Conservation (phyloP, 192 early-diverging fungal genomes). For the Coemansia sp. region DNA sequence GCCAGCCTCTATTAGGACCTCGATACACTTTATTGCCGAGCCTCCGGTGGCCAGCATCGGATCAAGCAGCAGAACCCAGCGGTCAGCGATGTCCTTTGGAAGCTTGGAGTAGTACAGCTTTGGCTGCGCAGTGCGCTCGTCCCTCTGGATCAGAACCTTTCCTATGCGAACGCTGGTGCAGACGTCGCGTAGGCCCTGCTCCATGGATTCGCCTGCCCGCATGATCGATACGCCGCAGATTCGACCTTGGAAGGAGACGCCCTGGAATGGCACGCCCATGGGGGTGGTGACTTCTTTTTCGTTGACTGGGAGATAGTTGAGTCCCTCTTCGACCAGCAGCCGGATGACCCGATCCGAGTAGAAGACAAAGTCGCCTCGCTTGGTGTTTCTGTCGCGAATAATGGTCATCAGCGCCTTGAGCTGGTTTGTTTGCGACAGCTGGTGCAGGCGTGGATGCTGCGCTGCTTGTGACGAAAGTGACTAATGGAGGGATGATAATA, state of each 20-base stretch:
- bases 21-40: constrained; percentile 86
- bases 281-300: constrained; percentile 77
- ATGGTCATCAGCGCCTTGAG: constrained; percentile 81
- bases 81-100: constrained; percentile 77
- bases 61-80: constrained; percentile 84
- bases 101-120: constrained; percentile 93
- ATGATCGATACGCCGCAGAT: constrained; percentile 96
- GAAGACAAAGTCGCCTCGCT: constrained; percentile 91
- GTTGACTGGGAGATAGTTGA: constrained; percentile 87
- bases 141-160: constrained; percentile 93
- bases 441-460: constrained; percentile 59
- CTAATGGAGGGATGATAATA: too few species aligned
- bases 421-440: constrained; percentile 70
- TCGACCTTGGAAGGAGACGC: constrained; percentile 75
- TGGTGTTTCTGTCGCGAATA: constrained; percentile 74
- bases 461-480: constrained; percentile 31
- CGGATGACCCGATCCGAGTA: constrained; percentile 85
- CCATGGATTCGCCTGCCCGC: constrained; percentile 95
- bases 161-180: constrained; percentile 89
- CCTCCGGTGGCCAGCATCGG: constrained; percentile 98
- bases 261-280: constrained; percentile 67
- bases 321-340: constrained; percentile 88
- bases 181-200: constrained; percentile 78
- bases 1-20: constrained; percentile 79
- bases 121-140: constrained; percentile 88